Percentiles rank a stretch among this genome's conserved stretches.
Conservation (phyloP, 805 yeast species). For the Diddensiella transvaalensis region DNA sequence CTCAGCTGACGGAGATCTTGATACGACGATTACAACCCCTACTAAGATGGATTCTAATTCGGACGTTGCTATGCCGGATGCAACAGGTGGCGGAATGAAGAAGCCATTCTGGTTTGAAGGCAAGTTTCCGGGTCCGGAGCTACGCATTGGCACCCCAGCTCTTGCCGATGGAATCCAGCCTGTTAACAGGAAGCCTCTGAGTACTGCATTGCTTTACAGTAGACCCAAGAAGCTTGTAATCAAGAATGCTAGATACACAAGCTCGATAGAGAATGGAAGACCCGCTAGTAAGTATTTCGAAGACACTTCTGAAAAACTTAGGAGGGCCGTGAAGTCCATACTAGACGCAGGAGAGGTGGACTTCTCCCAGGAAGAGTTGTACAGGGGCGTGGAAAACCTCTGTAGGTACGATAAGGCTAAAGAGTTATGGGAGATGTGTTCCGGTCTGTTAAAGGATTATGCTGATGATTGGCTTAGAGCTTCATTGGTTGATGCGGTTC, state of each 20-base stretch:
- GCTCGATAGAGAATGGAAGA: background rate
- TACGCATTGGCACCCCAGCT: constrained; percentile 4
- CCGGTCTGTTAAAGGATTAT: constrained; percentile 10
- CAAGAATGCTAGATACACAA: background rate
- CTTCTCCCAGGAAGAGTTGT: constrained; percentile 29
- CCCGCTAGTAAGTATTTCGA: constrained; percentile 13
- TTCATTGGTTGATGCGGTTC: background rate
- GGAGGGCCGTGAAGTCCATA: constrained; percentile 19
- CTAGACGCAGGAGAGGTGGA: constrained; percentile 7
- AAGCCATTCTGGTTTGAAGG: background rate
- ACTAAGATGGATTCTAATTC: background rate
- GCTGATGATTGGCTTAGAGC: background rate
- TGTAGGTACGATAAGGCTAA: constrained; percentile 27
- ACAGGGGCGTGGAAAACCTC: constrained; percentile 31
- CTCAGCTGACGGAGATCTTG: too few relatives aligned
- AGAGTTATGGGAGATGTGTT: constrained; percentile 24
- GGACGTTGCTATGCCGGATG: background rate
- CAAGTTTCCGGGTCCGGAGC: constrained; percentile 13
- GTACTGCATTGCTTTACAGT: background rate
- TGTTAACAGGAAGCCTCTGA: background rate
- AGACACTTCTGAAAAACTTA: constrained; percentile 16
- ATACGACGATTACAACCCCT: background rate
- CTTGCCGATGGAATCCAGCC: constrained; percentile 2
- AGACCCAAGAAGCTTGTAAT: constrained; percentile 6
- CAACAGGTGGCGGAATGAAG: background rate